Evolutionary conservation across 2,329 filamentous ascomycete species (phyloP).

Genomic region (Aschersonia sp.): DNA sequence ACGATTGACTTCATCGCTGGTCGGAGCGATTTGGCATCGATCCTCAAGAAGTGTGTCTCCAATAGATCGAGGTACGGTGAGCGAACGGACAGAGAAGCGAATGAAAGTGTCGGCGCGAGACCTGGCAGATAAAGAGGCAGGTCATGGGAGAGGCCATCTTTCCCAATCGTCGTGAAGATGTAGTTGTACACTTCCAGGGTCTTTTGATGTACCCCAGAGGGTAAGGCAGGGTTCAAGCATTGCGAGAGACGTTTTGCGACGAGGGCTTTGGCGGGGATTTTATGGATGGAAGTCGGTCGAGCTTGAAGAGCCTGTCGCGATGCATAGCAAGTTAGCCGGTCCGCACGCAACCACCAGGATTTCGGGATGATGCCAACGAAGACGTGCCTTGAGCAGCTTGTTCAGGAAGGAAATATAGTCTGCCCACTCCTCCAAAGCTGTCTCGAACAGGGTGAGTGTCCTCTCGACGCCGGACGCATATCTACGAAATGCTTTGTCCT

Average conservation of each 20-base stretch:
- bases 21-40: constrained; percentile 58
- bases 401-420: constrained; percentile 98
- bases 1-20: constrained; percentile 86
- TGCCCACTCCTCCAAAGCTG: constrained; percentile 92
- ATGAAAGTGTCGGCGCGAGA: constrained; percentile 76
- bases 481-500: constrained; percentile 63
- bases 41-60: constrained; percentile 61
- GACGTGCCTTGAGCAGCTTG: constrained; percentile 65
- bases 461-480: constrained; percentile 84
- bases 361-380: neutral
- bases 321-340: neutral
- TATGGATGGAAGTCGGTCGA: constrained; percentile 54
- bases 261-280: constrained; percentile 66
- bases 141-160: constrained; percentile 65
- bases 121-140: constrained; percentile 82
- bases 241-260: constrained; percentile 88
- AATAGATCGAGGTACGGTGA: constrained; percentile 73
- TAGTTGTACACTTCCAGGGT: constrained; percentile 85
- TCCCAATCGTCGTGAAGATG: constrained; percentile 75
- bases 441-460: constrained; percentile 80
- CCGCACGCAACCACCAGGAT: neutral
- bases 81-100: constrained; percentile 83
- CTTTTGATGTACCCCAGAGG: constrained; percentile 95
- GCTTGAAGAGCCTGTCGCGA: constrained; percentile 64
- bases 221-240: constrained; percentile 83